A percentile compares a stretch with the other conserved stretches of the same genome.
Conservation (phyloP, 345 rosid genomes). For the Angophora floribunda region DNA sequence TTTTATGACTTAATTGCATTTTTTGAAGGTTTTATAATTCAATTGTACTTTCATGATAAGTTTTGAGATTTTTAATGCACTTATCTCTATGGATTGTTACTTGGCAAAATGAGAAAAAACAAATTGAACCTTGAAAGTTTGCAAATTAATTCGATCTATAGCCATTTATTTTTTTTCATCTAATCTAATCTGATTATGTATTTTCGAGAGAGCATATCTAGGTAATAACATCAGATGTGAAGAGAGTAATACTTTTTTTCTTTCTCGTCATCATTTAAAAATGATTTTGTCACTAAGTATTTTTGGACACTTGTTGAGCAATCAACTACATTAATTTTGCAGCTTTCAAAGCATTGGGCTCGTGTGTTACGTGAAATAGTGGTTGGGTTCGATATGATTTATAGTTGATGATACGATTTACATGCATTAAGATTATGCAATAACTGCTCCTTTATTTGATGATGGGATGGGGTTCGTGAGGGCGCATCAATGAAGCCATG, state of each 20-base stretch:
- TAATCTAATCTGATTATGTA: not conserved
- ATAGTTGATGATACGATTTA: accelerated
- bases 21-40: too few species aligned
- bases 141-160: too few species aligned
- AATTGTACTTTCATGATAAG: too few species aligned
- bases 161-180: accelerated
- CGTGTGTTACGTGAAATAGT: not conserved
- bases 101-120: too few species aligned
- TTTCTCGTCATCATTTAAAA: not conserved
- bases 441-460: not conserved
- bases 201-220: not conserved
- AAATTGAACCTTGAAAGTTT: too few species aligned
- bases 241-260: not conserved
- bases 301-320: not conserved
- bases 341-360: not conserved
- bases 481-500: not conserved
- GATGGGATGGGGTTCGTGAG: too few species aligned
- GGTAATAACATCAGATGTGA: too few species aligned
- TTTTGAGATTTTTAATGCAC: too few species aligned
- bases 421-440: not conserved
- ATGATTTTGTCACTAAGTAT: not conserved
- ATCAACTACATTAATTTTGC: too few species aligned
- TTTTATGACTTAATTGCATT: too few species aligned
- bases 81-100: too few species aligned
- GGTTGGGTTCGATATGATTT: accelerated